Base-by-base conservation (phyloP, 148 eudicot genomes). In the Camellia japonica region DNA sequence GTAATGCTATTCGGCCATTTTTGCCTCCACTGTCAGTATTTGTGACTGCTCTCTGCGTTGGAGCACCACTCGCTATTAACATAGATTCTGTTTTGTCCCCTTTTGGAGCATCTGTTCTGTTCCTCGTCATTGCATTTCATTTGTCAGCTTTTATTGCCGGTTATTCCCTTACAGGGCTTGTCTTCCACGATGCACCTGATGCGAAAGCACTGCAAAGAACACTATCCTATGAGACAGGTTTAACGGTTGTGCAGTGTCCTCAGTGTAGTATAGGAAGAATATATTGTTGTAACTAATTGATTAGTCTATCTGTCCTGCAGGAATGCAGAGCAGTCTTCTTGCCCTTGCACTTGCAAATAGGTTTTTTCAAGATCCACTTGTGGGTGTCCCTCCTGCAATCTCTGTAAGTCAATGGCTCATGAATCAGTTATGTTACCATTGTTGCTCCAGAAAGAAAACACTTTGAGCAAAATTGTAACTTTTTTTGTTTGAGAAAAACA, bases 251-350 rank as follows among this genome's bases (percentile, higher is more conserved):
- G 10, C 56, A n/a, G 56, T 68, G 18, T 74, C 67, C 7, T 30
- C 38, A 20, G 49, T 65, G 8, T 16, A n/a, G 1, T 74, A 74
- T 52, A 58, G 49, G 47, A 55, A 56, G 7, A 38, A 7, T 38
- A 42, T 41, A 16, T 74, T 58, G 46, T 7, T 41, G 42, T 58
- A 10, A 74, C 65, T 55, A 41, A 73, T 41, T 38, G 65, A 58
- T 38, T 74, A 71, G 14, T 46, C 55, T 42, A 41, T 83, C 38
- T 76, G 13, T 47, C 8, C 72, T 79, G 81, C 70, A 95, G 98
- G 98, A 61, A 95, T 95, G 98, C 98, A 94, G 81, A 94, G 98
- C 89, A 94, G 98, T 87, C 91, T 94, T 80, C 84, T 94, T 73
- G 98, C 93, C 55, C 98, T 94, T 20, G 95, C 98, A 52, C 97